Evolutionary conservation across 2,329 filamentous ascomycete genomes (phyloP).

Genomic region (Neospermospora avenae): DNA sequence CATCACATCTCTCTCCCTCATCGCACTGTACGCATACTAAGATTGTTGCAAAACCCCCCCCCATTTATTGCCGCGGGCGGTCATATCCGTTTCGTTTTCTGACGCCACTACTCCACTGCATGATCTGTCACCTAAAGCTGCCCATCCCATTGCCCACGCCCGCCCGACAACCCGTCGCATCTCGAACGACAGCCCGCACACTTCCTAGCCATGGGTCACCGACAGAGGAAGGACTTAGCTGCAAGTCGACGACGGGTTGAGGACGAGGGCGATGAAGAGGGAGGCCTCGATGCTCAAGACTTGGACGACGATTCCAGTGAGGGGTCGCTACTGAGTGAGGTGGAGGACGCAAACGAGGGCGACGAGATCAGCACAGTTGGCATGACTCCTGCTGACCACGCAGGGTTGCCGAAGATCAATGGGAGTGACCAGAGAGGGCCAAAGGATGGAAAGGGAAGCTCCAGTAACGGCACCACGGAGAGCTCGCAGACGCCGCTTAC

Average conservation of each 20-base stretch:
- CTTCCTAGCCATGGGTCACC: constrained; percentile 44
- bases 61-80: constrained; percentile 35
- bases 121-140: constrained; percentile 35
- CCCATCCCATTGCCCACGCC: constrained; percentile 31
- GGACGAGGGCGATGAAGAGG: constrained; percentile 70
- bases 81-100: constrained; percentile 28
- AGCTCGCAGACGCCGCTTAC: constrained; percentile 42
- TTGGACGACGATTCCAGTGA: constrained; percentile 66
- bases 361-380: constrained; percentile 65
- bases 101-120: constrained; percentile 31
- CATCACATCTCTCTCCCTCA: background rate
- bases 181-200: constrained; percentile 30
- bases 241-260: constrained; percentile 65
- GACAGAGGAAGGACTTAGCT: constrained; percentile 62
- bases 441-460: constrained; percentile 29
- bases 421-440: constrained; percentile 36
- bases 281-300: constrained; percentile 51
- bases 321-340: constrained; percentile 59
- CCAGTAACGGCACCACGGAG: constrained; percentile 32
- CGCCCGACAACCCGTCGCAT: constrained; percentile 35
- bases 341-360: constrained; percentile 55
- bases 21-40: constrained; percentile 14
- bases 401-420: constrained; percentile 31
- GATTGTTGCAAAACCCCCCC: constrained; percentile 25
- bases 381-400: constrained; percentile 48